phyloP scores from a whole-genome alignment of 257 asterid genomes.

The Solanum virginianum region DNA sequence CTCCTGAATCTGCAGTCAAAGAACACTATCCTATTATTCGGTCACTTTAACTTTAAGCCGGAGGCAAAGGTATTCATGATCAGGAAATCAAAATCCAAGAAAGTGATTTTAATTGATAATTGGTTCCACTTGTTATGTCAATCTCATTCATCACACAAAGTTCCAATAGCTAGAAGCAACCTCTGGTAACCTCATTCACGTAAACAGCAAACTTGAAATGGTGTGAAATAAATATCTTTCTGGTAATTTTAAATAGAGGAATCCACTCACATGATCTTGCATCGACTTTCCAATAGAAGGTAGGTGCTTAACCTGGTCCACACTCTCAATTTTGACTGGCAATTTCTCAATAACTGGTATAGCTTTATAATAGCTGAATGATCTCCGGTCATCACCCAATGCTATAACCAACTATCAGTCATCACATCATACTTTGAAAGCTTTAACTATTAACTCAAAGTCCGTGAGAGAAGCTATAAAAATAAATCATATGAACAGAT shows the following conservation, averaged over 20 bases:
- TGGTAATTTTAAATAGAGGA: not conserved
- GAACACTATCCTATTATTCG: not conserved
- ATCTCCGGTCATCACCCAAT: slow-evolving; percentile 87
- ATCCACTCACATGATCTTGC: slow-evolving; percentile 76
- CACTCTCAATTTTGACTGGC: slow-evolving; percentile 76
- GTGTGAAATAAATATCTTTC: not conserved
- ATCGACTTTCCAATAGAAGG: slow-evolving; percentile 86
- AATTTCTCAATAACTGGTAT: slow-evolving; percentile 83
- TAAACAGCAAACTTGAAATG: not conserved
- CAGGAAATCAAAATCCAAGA: not conserved
- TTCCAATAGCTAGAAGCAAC: not conserved
- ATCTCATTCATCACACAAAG: not conserved
- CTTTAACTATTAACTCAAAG: not conserved
- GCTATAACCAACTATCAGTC: slow-evolving; percentile 34
- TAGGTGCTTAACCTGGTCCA: slow-evolving; percentile 70
- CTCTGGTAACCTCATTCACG: not conserved
- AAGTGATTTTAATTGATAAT: not conserved
- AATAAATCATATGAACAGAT: not conserved
- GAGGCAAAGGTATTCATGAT: not conserved
- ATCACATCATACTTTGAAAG: slow-evolving; percentile 3
- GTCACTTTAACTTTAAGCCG: not conserved
- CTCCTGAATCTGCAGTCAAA: slow-evolving; percentile 79
- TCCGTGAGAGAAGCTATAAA: not conserved
- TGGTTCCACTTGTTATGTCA: not conserved
- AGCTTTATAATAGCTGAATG: slow-evolving; percentile 92